These are phyloP conservation scores for Phytophthora pistaciae DNA, from an alignment of 352 stramenopile genomes.

Conservation along the genomic window DNA sequence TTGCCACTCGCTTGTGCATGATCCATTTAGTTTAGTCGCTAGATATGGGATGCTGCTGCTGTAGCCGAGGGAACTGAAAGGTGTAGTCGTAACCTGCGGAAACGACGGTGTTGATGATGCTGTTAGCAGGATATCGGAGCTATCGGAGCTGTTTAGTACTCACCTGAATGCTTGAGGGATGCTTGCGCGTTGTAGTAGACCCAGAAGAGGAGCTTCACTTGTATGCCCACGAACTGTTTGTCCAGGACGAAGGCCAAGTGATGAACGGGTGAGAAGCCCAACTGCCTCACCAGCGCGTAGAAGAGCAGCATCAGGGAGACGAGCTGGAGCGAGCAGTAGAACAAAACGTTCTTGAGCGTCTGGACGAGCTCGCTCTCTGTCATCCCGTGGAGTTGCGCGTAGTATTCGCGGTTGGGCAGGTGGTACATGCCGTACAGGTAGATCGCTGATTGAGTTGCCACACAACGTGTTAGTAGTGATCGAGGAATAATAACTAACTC, in stretches of 20 bases:
- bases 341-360: slow-evolving; percentile 41
- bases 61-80: slow-evolving; percentile 45
- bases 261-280: slow-evolving; percentile 34
- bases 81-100: slow-evolving; percentile 41
- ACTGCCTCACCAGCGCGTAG: slow-evolving; percentile 28
- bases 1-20: neutral
- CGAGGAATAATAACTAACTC: neutral
- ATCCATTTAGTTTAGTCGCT: neutral
- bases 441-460: slow-evolving; percentile 21
- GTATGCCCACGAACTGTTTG: slow-evolving; percentile 35
- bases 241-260: slow-evolving; percentile 54
- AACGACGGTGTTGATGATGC: neutral
- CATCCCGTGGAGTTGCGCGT: slow-evolving; percentile 35
- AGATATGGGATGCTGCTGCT: neutral
- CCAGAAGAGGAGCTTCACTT: slow-evolving; percentile 49
- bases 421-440: slow-evolving; percentile 36
- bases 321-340: slow-evolving; percentile 49
- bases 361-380: slow-evolving; percentile 11
- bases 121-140: neutral
- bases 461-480: neutral
- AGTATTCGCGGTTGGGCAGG: slow-evolving; percentile 47
- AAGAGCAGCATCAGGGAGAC: slow-evolving; percentile 41
- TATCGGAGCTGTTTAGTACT: neutral
- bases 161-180: slow-evolving; percentile 40
- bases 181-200: slow-evolving; percentile 40